Percentiles rank a stretch among this genome's conserved stretches.
These are phyloP conservation scores for Imleria badia DNA, from an alignment of 768 basidiomycete genomes.

Conservation along the genomic window DNA sequence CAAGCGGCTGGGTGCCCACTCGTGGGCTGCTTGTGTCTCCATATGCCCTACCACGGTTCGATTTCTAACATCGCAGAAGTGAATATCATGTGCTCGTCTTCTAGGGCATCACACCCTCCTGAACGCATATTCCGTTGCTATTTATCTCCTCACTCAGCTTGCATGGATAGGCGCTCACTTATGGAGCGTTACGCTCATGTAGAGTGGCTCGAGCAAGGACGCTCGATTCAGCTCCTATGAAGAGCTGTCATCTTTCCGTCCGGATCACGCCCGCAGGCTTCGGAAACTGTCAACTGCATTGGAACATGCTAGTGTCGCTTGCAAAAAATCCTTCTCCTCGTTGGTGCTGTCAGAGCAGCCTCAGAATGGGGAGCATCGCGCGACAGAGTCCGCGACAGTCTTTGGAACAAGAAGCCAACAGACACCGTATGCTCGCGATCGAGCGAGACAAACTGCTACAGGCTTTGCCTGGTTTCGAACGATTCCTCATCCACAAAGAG, in stretches of 20 bases:
- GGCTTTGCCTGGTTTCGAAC: slow-evolving; percentile 1
- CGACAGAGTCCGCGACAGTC: not conserved
- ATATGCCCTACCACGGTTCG: not conserved
- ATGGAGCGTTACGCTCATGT: not conserved
- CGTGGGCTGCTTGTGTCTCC: not conserved
- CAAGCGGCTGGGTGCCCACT: not conserved
- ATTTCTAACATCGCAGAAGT: not conserved
- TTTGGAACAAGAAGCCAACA: not conserved
- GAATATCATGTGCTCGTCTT: not conserved
- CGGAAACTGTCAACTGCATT: not conserved
- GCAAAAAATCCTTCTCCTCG: not conserved
- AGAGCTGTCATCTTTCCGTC: not conserved
- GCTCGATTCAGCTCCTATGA: slow-evolving; percentile 2
- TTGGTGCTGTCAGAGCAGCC: not conserved
- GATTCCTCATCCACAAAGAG: slow-evolving; percentile 5
- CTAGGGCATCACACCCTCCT: not conserved
- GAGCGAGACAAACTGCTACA: not conserved
- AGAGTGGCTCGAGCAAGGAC: slow-evolving; percentile 14
- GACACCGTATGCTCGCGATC: slow-evolving; percentile 2
- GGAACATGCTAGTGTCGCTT: not conserved
- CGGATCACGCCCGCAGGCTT: slow-evolving; percentile 1
- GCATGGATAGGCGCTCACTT: not conserved
- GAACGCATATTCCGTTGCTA: not conserved
- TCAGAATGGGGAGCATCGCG: not conserved
- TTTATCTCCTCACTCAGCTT: not conserved